Evolutionary conservation across 2,329 filamentous ascomycete species (phyloP).

Genomic region (Neopestalotiopsis clavispora): DNA sequence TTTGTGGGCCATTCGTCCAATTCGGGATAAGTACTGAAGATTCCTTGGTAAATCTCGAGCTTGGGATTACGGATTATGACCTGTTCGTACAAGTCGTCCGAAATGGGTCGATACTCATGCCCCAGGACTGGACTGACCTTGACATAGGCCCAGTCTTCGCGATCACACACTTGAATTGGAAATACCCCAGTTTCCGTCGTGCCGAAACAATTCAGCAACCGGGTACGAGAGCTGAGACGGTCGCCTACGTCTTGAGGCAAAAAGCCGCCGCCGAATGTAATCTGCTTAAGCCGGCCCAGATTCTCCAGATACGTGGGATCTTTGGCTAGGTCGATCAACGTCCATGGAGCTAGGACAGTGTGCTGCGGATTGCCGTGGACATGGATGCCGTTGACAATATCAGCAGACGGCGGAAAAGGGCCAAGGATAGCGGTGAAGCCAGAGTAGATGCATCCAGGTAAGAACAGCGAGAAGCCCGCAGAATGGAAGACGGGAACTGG

Average conservation of each 20-base stretch:
- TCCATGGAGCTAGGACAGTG: slow-evolving; percentile 23
- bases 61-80: slow-evolving; percentile 34
- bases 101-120: slow-evolving; percentile 25
- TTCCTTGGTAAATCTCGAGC: slow-evolving; percentile 32
- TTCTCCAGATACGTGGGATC: slow-evolving; percentile 26
- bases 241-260: slow-evolving; percentile 30
- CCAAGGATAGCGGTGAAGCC: slow-evolving; percentile 31
- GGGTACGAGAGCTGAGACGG: slow-evolving; percentile 5
- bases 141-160: slow-evolving; percentile 39
- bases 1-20: slow-evolving; percentile 42
- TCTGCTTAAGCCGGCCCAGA: slow-evolving; percentile 26
- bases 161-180: slow-evolving; percentile 26
- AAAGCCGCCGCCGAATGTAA: slow-evolving; percentile 35
- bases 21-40: slow-evolving; percentile 48
- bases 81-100: slow-evolving; percentile 38
- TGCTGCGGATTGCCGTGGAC: slow-evolving; percentile 25
- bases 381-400: slow-evolving; percentile 22
- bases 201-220: slow-evolving; percentile 17
- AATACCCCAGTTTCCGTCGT: not conserved
- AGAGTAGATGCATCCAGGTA: slow-evolving; percentile 29
- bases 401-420: slow-evolving; percentile 29
- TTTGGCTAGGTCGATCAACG: slow-evolving; percentile 28
- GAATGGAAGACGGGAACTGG: slow-evolving; percentile 27
- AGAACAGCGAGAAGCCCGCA: slow-evolving; percentile 21
- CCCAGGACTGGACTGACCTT: slow-evolving; percentile 30